A percentile compares a stretch with the other conserved stretches of the same genome.
These are phyloP conservation scores for Artomyces pyxidatus DNA, from an alignment of 768 basidiomycete species.

Conservation along the genomic window DNA sequence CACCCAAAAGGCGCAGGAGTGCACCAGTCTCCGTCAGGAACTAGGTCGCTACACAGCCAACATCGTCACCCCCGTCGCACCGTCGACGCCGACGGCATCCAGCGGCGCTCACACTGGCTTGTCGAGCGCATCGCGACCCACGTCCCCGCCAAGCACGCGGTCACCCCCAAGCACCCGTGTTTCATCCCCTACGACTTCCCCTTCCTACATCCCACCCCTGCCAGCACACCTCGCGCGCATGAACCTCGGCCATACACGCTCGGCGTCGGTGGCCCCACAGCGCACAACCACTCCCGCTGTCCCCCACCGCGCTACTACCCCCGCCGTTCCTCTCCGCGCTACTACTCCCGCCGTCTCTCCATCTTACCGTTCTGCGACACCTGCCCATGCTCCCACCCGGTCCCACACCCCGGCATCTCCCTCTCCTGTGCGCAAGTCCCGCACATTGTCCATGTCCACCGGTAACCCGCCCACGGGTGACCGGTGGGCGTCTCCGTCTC, in stretches of 20 bases:
- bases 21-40: conserved; percentile 15
- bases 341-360: not conserved
- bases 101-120: conserved; percentile 14
- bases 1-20: conserved; percentile 19
- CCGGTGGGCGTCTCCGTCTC: not conserved
- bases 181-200: conserved; percentile 14
- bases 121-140: conserved; percentile 13
- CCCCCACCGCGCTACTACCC: not conserved
- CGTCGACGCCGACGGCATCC: conserved; percentile 7
- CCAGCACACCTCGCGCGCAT: conserved; percentile 6
- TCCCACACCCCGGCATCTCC: conserved; percentile 11
- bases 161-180: conserved; percentile 16
- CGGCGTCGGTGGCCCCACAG: conserved; percentile 6
- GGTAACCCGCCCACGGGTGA: not conserved
- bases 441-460: conserved; percentile 14
- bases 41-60: conserved; percentile 15
- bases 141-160: conserved; percentile 2
- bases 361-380: not conserved
- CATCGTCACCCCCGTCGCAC: conserved; percentile 1
- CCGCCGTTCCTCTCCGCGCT: not conserved
- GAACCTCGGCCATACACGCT: conserved; percentile 5
- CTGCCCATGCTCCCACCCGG: conserved; percentile 4
- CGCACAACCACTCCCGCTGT: not conserved
- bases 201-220: conserved; percentile 6
- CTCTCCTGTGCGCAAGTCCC: conserved; percentile 13